Percentiles rank a stretch among this genome's conserved stretches.
Conservation (phyloP, 805 yeast genomes). For the Starmerella etchellsii region DNA sequence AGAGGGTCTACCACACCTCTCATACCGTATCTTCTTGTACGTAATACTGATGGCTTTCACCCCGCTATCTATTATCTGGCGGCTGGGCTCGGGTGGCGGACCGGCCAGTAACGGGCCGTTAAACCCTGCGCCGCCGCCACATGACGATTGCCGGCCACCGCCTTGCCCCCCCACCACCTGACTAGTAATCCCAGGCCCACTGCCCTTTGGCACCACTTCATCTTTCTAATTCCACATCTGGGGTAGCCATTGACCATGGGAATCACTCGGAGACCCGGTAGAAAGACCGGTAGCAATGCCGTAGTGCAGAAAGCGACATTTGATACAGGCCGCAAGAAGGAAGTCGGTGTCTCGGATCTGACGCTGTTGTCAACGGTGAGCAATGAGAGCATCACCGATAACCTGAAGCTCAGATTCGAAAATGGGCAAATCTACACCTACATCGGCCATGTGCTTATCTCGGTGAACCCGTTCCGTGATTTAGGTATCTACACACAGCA, state of each 20-base stretch:
- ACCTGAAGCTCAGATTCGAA: conserved; percentile 75
- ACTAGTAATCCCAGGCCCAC: too few relatives aligned
- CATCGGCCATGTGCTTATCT: conserved; percentile 86
- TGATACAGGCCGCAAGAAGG: conserved; percentile 77
- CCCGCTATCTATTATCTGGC: too few relatives aligned
- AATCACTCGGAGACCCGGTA: conserved; percentile 59
- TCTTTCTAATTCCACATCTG: not conserved
- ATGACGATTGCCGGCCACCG: too few relatives aligned
- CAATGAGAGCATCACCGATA: conserved; percentile 86
- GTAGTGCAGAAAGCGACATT: conserved; percentile 79
- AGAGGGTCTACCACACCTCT: too few relatives aligned
- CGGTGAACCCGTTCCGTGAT: conserved; percentile 93
- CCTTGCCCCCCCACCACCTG: too few relatives aligned
- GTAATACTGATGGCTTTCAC: too few relatives aligned
- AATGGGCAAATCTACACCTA: conserved; percentile 85
- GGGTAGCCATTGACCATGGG: conserved; percentile 41
- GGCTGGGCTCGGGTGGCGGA: not conserved
- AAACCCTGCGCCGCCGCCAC: not conserved
- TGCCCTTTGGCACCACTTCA: too few relatives aligned
- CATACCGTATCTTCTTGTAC: too few relatives aligned
- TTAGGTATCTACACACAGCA: conserved; percentile 86
- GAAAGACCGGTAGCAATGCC: conserved; percentile 43
- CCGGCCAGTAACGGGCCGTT: conserved; percentile 1
- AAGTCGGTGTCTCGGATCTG: conserved; percentile 95
- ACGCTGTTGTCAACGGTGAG: conserved; percentile 78